phyloP scores from a whole-genome alignment of 768 basidiomycete genomes.

The Rhodotorula paludigena region DNA sequence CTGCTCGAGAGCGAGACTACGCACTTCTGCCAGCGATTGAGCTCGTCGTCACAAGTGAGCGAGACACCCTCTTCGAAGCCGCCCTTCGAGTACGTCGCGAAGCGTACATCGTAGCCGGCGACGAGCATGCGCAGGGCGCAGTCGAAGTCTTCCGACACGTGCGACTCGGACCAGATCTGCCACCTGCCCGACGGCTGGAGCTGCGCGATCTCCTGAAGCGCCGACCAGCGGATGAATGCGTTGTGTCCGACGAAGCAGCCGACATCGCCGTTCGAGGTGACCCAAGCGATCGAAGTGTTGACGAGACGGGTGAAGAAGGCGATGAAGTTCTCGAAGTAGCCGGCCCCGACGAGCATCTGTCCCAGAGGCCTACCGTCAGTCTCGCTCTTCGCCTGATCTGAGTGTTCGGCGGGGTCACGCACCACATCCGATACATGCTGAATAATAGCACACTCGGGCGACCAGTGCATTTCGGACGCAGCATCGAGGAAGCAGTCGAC shows the following conservation, averaged over 20 bases:
- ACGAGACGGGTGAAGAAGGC: constrained; percentile 82
- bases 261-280: neutral
- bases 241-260: constrained; percentile 55
- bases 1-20: neutral
- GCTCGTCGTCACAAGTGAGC: constrained; percentile 79
- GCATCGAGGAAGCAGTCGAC: constrained; percentile 89
- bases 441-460: constrained; percentile 78
- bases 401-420: constrained; percentile 56
- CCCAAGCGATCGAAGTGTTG: constrained; percentile 51
- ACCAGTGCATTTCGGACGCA: constrained; percentile 73
- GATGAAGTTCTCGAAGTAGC: constrained; percentile 83
- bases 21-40: constrained; percentile 86
- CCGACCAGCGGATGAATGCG: constrained; percentile 83
- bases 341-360: constrained; percentile 49
- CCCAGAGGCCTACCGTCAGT: no score
- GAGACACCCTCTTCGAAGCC: constrained; percentile 74
- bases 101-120: constrained; percentile 33
- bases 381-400: no score
- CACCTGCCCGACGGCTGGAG: constrained; percentile 60
- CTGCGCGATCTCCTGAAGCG: constrained; percentile 76
- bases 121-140: constrained; percentile 19
- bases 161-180: constrained; percentile 78
- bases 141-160: constrained; percentile 62
- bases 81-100: constrained; percentile 72
- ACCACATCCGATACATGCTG: constrained; percentile 85